These are phyloP conservation scores for Penicillium sp. DNA, from an alignment of 2,329 filamentous ascomycete species.

Conservation along the genomic window DNA sequence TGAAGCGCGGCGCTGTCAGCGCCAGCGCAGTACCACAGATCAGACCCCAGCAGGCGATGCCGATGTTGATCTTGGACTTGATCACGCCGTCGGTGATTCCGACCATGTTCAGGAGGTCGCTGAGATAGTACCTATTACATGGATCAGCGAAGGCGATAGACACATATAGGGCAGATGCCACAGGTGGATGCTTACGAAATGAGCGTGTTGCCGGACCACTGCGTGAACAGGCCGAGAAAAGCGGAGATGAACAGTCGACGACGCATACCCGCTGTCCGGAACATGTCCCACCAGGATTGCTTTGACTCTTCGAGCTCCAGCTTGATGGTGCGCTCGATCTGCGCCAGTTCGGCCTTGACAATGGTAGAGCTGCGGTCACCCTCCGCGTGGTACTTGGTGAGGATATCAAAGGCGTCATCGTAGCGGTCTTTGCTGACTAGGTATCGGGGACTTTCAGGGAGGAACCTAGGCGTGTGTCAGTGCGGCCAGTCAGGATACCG, in stretches of 20 bases:
- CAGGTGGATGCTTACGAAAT: conserved; percentile 14
- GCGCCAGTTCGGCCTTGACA: conserved; percentile 58
- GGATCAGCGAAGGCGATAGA: conserved; percentile 15
- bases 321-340: conserved; percentile 58
- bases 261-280: conserved; percentile 30
- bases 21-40: conserved; percentile 38
- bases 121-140: conserved; percentile 26
- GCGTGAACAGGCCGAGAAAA: conserved; percentile 36
- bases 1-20: conserved; percentile 42
- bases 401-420: conserved; percentile 27
- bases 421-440: conserved; percentile 26
- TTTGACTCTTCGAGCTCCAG: conserved; percentile 48
- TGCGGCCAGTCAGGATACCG: not conserved
- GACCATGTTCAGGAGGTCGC: conserved; percentile 37
- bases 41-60: conserved; percentile 41
- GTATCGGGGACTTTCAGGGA: conserved; percentile 27
- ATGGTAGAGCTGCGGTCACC: conserved; percentile 51
- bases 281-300: conserved; percentile 27
- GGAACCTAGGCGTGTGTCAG: conserved; percentile 15
- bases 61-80: conserved; percentile 42
- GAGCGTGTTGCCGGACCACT: conserved; percentile 41
- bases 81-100: conserved; percentile 34
- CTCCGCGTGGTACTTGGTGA: conserved; percentile 50
- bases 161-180: not conserved
- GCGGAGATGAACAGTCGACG: conserved; percentile 29